Evolutionary conservation across 2,329 filamentous ascomycete genomes (phyloP).

Genomic region (Pleoardoris graminearum): DNA sequence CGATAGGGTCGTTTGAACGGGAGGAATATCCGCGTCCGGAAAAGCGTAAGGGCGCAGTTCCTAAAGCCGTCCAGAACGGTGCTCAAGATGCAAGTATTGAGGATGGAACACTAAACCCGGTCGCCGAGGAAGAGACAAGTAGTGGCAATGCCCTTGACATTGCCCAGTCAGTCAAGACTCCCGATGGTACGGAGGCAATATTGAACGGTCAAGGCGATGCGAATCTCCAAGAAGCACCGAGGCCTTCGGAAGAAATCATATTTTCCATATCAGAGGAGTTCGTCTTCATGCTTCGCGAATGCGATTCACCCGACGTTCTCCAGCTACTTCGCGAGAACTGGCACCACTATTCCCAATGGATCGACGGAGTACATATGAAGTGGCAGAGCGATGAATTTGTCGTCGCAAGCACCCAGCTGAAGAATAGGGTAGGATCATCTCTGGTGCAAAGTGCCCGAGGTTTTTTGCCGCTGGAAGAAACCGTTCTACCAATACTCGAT

Average conservation of each 20-base stretch:
- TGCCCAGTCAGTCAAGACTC: no score
- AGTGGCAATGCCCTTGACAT: no score
- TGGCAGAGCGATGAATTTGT: background rate
- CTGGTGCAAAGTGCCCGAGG: background rate
- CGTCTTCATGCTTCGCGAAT: background rate
- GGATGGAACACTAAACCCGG: no score
- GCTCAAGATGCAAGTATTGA: no score
- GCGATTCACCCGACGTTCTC: background rate
- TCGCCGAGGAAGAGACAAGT: no score
- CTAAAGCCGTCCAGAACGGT: no score
- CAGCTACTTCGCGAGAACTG: background rate
- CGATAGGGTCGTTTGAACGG: no score
- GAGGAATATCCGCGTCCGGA: no score
- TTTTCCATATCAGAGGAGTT: background rate
- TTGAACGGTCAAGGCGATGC: no score
- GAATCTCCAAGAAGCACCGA: no score
- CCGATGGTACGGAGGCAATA: no score
- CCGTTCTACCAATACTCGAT: background rate
- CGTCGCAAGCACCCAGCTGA: background rate
- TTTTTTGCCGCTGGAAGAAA: background rate
- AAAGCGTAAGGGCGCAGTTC: no score
- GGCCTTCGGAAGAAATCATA: background rate
- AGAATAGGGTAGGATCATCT: background rate
- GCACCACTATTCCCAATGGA: conserved; percentile 1
- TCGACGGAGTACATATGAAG: background rate